Conservation (phyloP, 129 eudicot species). For the Tagetes patula region DNA sequence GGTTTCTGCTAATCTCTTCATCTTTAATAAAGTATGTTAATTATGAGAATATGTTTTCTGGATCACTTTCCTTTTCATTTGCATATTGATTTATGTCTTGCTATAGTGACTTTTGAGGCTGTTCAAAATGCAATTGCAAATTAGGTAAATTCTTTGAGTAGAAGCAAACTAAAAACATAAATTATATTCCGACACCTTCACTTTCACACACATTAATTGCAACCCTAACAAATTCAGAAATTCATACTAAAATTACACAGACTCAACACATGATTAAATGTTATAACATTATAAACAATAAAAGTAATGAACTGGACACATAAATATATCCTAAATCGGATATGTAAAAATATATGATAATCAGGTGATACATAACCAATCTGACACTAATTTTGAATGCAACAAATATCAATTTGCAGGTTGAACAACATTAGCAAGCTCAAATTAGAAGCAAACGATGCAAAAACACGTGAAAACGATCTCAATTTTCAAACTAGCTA, state of each 20-base stretch:
- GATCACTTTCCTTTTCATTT: conserved; percentile 25
- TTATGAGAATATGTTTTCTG: conserved; percentile 12
- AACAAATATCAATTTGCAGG: neutral
- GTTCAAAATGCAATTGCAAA: conserved; percentile 27
- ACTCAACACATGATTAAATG: neutral
- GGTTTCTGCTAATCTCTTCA: conserved; percentile 26
- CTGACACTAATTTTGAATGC: neutral
- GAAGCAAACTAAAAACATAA: conserved; percentile 2
- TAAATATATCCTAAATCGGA: neutral
- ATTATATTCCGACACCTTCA: conserved; percentile 6
- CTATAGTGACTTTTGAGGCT: conserved; percentile 19
- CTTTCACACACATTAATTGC: conserved; percentile 19
- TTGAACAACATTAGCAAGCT: conserved; percentile 9
- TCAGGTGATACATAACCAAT: neutral
- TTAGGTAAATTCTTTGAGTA: conserved; percentile 25
- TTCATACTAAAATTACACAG: conserved; percentile 1
- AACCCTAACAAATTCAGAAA: conserved; percentile 4
- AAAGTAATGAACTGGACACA: neutral
- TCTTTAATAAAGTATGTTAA: conserved; percentile 11
- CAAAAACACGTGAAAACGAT: neutral
- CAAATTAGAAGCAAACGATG: neutral
- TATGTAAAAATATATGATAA: neutral
- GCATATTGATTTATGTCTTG: conserved; percentile 8
- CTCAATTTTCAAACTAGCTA: conserved; percentile 10
- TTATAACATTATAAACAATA: conserved; percentile 4